A percentile compares a stretch with the other conserved stretches of the same genome.
phyloP scores from a whole-genome alignment of 1,139 yeast species.

The Geotrichum bryndzae region DNA sequence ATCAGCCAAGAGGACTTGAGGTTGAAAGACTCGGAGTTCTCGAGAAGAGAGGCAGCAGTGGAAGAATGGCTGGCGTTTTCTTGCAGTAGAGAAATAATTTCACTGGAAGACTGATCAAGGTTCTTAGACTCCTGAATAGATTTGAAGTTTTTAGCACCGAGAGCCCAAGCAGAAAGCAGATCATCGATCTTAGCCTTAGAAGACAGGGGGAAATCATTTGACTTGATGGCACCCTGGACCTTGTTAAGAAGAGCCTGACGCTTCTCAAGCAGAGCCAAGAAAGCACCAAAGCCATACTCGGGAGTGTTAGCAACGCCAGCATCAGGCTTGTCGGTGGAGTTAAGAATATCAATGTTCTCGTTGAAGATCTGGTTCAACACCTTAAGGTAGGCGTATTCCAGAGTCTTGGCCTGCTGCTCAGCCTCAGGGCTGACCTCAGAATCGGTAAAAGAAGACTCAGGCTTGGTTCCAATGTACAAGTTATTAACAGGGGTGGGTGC shows the following conservation, averaged over 20 bases:
- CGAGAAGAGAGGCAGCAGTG: conserved; percentile 37
- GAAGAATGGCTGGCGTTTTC: conserved; percentile 5
- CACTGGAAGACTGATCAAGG: conserved; percentile 30
- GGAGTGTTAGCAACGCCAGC: conserved; percentile 48
- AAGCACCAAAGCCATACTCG: conserved; percentile 83
- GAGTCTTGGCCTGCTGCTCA: conserved; percentile 43
- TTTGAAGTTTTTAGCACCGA: conserved; percentile 26
- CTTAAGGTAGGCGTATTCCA: conserved; percentile 75
- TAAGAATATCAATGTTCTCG: conserved; percentile 51
- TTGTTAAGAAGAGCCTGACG: conserved; percentile 41
- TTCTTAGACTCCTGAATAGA: conserved; percentile 27
- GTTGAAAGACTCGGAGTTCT: conserved; percentile 42
- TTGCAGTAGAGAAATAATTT: conserved; percentile 42
- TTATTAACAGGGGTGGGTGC: conserved; percentile 56
- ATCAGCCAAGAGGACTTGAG: conserved; percentile 68
- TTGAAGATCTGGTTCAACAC: conserved; percentile 65
- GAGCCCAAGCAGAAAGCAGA: conserved; percentile 63
- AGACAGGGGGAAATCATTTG: conserved; percentile 44
- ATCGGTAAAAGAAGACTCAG: conserved; percentile 15
- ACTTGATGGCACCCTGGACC: conserved; percentile 48
- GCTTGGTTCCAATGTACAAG: conserved; percentile 49
- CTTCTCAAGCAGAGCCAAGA: conserved; percentile 49
- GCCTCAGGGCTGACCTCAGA: conserved; percentile 32
- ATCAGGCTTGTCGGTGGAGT: conserved; percentile 45
- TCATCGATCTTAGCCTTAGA: conserved; percentile 49